Percentiles rank a stretch among this genome's conserved stretches.
These are phyloP conservation scores for Trichoderma breve DNA, from an alignment of 2,329 filamentous ascomycete species.

Conservation along the genomic window DNA sequence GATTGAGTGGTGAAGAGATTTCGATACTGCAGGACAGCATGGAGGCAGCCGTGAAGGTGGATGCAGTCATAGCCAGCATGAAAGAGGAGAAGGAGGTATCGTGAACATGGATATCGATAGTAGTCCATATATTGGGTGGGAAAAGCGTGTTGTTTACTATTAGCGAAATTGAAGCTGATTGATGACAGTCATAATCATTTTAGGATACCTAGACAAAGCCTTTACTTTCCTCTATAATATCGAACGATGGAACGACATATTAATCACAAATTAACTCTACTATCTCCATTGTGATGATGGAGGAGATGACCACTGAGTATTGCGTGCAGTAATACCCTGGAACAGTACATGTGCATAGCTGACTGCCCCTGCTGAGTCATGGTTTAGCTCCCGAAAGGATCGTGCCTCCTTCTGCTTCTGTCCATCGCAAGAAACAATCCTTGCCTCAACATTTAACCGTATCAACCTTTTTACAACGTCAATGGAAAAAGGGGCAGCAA, in stretches of 20 bases:
- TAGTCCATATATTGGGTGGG: not conserved
- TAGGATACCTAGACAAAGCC: not conserved
- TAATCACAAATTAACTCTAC: not conserved
- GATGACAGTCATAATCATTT: not conserved
- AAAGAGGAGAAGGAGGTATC: not conserved
- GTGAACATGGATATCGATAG: not conserved
- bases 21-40: constrained; percentile 10
- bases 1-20: constrained; percentile 9
- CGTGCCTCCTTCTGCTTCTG: not conserved
- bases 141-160: not conserved
- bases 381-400: not conserved
- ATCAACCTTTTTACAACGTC: not conserved
- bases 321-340: not conserved
- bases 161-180: not conserved
- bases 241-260: not conserved
- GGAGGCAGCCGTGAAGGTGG: constrained; percentile 2
- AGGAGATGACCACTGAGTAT: not conserved
- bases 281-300: not conserved
- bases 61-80: not conserved
- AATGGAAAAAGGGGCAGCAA: not conserved
- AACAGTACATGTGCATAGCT: not conserved
- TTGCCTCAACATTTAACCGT: not conserved
- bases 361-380: not conserved
- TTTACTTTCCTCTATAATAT: not conserved
- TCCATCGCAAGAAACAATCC: not conserved